phyloP scores from a whole-genome alignment of 768 basidiomycete genomes.

The Lentinula sp. region DNA sequence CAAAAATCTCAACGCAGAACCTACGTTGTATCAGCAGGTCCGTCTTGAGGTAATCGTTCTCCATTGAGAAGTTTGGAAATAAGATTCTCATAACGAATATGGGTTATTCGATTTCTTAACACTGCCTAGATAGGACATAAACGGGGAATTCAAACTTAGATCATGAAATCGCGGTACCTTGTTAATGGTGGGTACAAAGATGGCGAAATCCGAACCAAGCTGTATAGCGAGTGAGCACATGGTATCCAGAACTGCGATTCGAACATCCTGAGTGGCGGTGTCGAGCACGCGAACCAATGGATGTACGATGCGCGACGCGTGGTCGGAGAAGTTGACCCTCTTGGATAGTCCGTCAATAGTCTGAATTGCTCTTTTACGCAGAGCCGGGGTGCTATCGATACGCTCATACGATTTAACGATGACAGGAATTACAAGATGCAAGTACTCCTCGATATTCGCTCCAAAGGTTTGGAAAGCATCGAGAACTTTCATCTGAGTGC shows the following conservation, averaged over 20 bases:
- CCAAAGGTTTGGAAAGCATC: conserved; percentile 95
- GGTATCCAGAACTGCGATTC: conserved; percentile 86
- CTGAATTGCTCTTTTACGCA: conserved; percentile 86
- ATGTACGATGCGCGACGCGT: conserved; percentile 95
- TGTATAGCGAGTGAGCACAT: conserved; percentile 89
- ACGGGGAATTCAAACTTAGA: neutral
- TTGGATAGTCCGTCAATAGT: conserved; percentile 88
- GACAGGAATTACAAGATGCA: conserved; percentile 93
- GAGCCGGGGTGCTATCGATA: conserved; percentile 58
- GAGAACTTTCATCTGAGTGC: conserved; percentile 84
- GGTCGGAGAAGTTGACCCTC: conserved; percentile 95
- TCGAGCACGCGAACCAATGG: conserved; percentile 87
- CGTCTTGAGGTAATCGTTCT: conserved; percentile 87
- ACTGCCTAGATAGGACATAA: conserved; percentile 47
- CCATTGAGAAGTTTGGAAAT: conserved; percentile 87
- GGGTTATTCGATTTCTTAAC: conserved; percentile 67
- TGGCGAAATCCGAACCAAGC: conserved; percentile 93
- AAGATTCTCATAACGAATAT: conserved; percentile 82
- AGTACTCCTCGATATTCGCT: conserved; percentile 93
- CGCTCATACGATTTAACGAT: conserved; percentile 90
- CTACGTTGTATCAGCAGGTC: conserved; percentile 62
- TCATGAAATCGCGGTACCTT: conserved; percentile 47
- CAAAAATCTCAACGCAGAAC: conserved; percentile 15
- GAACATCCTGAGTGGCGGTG: conserved; percentile 67
- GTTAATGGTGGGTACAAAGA: conserved; percentile 95